Base-by-base conservation (phyloP, 352 stramenopile species). In the Pythium guiyangense region DNA sequence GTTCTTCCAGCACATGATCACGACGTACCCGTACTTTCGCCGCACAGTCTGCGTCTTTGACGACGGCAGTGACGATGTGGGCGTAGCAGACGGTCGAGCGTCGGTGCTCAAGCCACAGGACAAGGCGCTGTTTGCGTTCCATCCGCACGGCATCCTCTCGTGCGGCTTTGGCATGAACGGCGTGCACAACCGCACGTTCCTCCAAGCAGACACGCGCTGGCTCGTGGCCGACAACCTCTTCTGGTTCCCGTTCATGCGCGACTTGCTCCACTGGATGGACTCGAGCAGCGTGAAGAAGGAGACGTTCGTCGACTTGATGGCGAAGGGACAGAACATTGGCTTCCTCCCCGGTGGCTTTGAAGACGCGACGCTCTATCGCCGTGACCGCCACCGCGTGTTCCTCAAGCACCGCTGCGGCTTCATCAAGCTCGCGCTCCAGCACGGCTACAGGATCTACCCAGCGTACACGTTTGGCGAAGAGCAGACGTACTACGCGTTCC, bases 301-400 rank as follows among this genome's bases (percentile, higher is more conserved):
- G 1, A 84, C 52, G n/a, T 85, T 93, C 57, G 59, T 68, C 5
- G 39, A 29, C 4, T 64, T 91, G 45, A 86, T 90, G 76, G 57
- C 49, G 10, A 64, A 69, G 1, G 69, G 69, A 0, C 64, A 80
- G 40, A 96, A 92, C 66, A 37, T 94, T 59, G 81, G 67, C 17
- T 63, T 98, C 20, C 65, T 96, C n/a, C 92, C 94, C 0, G 94
- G 95, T 11, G 95, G 95, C 15, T 97, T 98, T 60, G 90, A 98
- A 66, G 95, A 98, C 71, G 93, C 92, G 8, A 97, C 94, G 18
- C 61, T 98, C 11, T 96, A n/a, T n/a, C n/a, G n/a, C n/a, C n/a
- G 79, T 50, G 65, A 77, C 45, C 73, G 75, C 17, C 93, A 98
- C 68, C 84, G 92, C 54, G 80, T 97, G 26, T 98, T 87, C 57